phyloP scores from a whole-genome alignment of 306 rosid genomes.

The Vigna nakashimae region DNA sequence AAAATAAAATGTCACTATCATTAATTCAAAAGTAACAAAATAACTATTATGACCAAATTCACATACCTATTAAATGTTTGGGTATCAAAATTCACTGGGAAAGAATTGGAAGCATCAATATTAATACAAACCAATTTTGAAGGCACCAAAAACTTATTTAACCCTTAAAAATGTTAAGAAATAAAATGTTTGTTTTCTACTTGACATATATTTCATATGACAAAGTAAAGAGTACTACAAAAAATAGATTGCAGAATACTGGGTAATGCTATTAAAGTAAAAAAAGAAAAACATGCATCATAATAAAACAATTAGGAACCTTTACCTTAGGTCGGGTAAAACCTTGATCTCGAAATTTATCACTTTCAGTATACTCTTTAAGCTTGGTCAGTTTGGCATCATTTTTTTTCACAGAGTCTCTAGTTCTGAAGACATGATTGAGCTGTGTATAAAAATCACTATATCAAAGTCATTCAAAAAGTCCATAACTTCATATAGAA shows the following conservation, averaged over 20 bases:
- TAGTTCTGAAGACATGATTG: slow-evolving; percentile 80
- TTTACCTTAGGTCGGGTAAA: slow-evolving; percentile 97
- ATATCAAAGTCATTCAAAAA: slow-evolving; percentile 31
- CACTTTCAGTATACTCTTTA: slow-evolving; percentile 57
- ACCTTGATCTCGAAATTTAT: slow-evolving; percentile 82
- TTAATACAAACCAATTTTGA: no score
- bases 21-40: no score
- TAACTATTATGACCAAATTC: no score
- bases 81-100: no score
- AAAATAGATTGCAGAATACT: slow-evolving; percentile 8
- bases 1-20: no score
- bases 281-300: not conserved
- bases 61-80: no score
- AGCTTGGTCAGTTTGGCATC: slow-evolving; percentile 65
- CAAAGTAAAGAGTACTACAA: not conserved
- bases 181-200: not conserved
- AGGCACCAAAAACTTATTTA: no score
- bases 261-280: slow-evolving; percentile 16
- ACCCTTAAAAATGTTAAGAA: not conserved
- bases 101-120: no score
- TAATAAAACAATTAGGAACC: slow-evolving; percentile 34
- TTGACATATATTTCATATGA: not conserved
- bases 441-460: slow-evolving; percentile 63
- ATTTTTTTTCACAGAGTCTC: slow-evolving; percentile 78
- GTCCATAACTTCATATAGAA: slow-evolving; percentile 24